Percentiles rank a stretch among this genome's conserved stretches.
Conservation (phyloP, 2,329 filamentous ascomycete genomes). For the Eutypella sp. region DNA sequence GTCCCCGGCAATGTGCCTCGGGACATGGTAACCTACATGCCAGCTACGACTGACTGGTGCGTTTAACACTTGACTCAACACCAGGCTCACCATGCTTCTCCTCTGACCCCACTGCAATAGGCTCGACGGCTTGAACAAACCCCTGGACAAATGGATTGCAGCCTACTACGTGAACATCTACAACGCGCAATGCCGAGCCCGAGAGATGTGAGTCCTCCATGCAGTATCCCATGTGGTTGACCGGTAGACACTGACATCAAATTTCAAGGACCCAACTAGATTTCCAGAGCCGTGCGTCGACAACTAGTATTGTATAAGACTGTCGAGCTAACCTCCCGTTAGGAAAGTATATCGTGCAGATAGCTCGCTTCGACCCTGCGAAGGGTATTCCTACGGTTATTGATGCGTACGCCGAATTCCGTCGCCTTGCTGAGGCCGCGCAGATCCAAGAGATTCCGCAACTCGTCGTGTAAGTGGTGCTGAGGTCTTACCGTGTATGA, state of each 20-base stretch:
- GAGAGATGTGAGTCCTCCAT: slow-evolving; percentile 47
- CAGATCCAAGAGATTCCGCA: slow-evolving; percentile 56
- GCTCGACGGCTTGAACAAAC: slow-evolving; percentile 78
- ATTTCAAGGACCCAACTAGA: slow-evolving; percentile 44
- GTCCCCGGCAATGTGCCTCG: slow-evolving; percentile 64
- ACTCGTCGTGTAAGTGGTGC: slow-evolving; percentile 55
- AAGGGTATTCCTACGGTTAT: slow-evolving; percentile 79
- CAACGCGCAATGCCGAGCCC: slow-evolving; percentile 54
- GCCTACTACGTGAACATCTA: slow-evolving; percentile 74
- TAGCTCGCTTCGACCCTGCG: slow-evolving; percentile 77
- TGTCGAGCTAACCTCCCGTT: slow-evolving; percentile 4
- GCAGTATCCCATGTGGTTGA: slow-evolving; percentile 13
- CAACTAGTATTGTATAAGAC: neutral
- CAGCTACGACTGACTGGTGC: slow-evolving; percentile 75
- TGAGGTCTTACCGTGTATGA: neutral
- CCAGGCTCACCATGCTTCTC: slow-evolving; percentile 1
- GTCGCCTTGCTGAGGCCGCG: slow-evolving; percentile 52
- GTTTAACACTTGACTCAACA: slow-evolving; percentile 9
- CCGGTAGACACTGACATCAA: neutral
- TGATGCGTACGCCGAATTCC: slow-evolving; percentile 69
- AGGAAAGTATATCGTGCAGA: slow-evolving; percentile 72
- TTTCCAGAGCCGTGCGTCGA: slow-evolving; percentile 45
- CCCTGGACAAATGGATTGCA: slow-evolving; percentile 62
- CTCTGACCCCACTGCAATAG: slow-evolving; percentile 28
- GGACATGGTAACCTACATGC: slow-evolving; percentile 67